Evolutionary conservation across 257 asterid genomes (phyloP).

Genomic region (Solanum bulbocastanum): DNA sequence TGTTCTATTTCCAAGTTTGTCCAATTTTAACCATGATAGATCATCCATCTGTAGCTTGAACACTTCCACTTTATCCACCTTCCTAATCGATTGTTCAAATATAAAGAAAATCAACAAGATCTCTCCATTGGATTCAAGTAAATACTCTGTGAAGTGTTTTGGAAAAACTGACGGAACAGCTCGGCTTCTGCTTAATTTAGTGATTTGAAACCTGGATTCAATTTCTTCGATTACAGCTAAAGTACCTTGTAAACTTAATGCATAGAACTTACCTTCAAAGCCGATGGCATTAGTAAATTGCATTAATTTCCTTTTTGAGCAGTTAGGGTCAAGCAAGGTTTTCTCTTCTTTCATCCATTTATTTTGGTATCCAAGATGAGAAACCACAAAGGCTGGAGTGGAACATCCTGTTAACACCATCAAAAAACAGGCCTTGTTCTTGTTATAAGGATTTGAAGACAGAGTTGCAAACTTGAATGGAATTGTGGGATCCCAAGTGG

Average conservation of each 20-base stretch:
- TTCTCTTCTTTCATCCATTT: constrained; percentile 1
- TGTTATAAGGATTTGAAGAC: background rate
- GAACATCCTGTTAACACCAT: constrained; percentile 9
- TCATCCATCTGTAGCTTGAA: background rate
- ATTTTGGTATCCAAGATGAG: background rate
- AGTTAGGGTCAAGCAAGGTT: constrained; percentile 1
- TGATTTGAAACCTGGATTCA: constrained; percentile 5
- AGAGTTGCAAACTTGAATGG: constrained; percentile 10
- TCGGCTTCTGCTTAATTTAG: constrained; percentile 7
- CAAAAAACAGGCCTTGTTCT: background rate
- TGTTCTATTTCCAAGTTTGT: constrained; percentile 15
- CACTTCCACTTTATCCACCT: constrained; percentile 18
- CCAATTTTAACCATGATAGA: constrained; percentile 7
- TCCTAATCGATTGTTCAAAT: background rate
- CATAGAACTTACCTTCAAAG: constrained; percentile 13
- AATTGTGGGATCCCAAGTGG: constrained; percentile 2
- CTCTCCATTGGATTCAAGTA: constrained; percentile 22
- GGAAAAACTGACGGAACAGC: constrained; percentile 10
- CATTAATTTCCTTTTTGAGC: background rate
- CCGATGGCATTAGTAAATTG: constrained; percentile 7
- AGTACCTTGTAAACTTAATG: constrained; percentile 6
- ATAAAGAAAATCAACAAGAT: constrained; percentile 21
- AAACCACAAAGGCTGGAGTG: constrained; percentile 1
- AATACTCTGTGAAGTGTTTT: constrained; percentile 10
- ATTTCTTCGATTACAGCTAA: constrained; percentile 4